Conservation (phyloP, 495 filamentous ascomycete genomes). For the Penicillium herquei region DNA sequence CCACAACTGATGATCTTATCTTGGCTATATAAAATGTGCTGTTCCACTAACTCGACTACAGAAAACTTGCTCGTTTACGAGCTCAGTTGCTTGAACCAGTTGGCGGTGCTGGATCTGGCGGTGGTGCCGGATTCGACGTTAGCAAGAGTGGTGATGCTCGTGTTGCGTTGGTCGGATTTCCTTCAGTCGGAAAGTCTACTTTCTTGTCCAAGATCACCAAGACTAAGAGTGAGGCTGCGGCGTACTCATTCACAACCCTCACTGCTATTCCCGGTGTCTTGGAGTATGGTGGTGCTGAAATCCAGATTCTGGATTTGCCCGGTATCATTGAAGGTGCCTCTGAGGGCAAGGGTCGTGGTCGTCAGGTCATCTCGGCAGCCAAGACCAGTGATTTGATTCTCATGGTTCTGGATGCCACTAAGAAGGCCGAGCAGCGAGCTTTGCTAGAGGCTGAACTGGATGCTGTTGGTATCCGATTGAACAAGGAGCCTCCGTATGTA, state of each 20-base stretch:
- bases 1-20: background rate
- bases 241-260: slow-evolving; percentile 96
- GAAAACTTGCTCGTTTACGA: slow-evolving; percentile 92
- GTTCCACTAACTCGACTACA: slow-evolving; percentile 28
- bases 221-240: slow-evolving; percentile 93
- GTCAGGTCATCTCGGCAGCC: slow-evolving; percentile 98
- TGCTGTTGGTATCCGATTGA: slow-evolving; percentile 92
- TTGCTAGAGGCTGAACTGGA: slow-evolving; percentile 91
- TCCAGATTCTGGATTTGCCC: slow-evolving; percentile 96
- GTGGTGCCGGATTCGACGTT: slow-evolving; percentile 89
- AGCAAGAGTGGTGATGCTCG: slow-evolving; percentile 96
- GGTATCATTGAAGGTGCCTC: slow-evolving; percentile 98
- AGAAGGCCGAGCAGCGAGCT: slow-evolving; percentile 90
- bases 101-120: slow-evolving; percentile 68
- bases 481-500: slow-evolving; percentile 83
- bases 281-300: slow-evolving; percentile 97
- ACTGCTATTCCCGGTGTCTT: slow-evolving; percentile 97
- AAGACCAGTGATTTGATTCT: slow-evolving; percentile 97
- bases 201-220: slow-evolving; percentile 99
- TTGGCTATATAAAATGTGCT: background rate
- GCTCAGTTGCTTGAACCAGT: slow-evolving; percentile 93
- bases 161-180: slow-evolving; percentile 96
- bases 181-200: slow-evolving; percentile 98
- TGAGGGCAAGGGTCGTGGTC: slow-evolving; percentile 93
- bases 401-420: slow-evolving; percentile 97